Conservation (phyloP, 441 rosid species). For the Eutrema salsugineum region DNA sequence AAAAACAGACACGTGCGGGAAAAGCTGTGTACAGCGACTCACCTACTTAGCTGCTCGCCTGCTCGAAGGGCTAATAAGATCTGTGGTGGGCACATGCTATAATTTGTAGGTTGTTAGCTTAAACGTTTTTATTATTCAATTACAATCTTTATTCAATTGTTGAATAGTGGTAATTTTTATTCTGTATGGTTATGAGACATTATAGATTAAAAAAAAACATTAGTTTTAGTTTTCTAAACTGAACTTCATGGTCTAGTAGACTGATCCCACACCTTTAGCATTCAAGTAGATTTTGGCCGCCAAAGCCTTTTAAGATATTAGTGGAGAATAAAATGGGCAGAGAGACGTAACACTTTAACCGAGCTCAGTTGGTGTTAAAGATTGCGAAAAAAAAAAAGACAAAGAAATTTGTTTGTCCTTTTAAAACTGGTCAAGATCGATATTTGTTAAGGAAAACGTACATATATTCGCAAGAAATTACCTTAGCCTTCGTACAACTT, state of each 20-base stretch:
- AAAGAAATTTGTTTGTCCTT: background rate
- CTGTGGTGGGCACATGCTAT: slow-evolving; percentile 16
- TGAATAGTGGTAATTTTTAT: background rate
- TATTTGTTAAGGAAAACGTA: background rate
- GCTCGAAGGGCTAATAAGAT: slow-evolving; percentile 5
- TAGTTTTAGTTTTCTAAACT: background rate
- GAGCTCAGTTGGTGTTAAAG: background rate
- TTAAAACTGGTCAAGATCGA: background rate
- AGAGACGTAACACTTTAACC: background rate
- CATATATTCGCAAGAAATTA: background rate
- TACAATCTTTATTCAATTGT: background rate
- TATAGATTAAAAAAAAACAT: background rate
- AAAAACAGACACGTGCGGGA: slow-evolving; percentile 17
- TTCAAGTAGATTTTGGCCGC: background rate
- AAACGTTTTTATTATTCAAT: background rate
- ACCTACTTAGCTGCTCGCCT: slow-evolving; percentile 18
- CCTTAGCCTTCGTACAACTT: background rate
- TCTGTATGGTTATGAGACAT: background rate
- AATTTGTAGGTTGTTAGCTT: slow-evolving; percentile 4
- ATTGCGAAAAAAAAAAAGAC: no score
- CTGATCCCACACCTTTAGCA: background rate
- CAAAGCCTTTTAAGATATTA: background rate
- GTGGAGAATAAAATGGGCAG: no score
- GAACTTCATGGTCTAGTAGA: background rate
- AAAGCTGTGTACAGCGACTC: slow-evolving; percentile 11